Conservation (phyloP, 768 basidiomycete genomes). For the Cyclocybe aegerita region DNA sequence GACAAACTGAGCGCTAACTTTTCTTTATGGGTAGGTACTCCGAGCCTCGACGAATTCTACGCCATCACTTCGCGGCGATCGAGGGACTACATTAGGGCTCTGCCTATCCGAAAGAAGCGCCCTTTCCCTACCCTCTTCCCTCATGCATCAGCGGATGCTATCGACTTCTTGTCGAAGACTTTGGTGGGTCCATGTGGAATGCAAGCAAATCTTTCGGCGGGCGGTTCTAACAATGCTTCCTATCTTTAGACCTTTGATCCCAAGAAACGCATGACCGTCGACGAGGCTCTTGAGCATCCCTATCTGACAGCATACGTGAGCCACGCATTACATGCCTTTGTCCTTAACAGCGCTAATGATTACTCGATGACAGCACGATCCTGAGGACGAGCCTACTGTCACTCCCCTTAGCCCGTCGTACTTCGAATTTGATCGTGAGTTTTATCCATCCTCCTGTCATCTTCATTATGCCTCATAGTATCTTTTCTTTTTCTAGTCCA, state of each 20-base stretch:
- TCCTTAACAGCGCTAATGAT: slow-evolving; percentile 2
- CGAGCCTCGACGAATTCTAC: slow-evolving; percentile 88
- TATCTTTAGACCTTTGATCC: slow-evolving; percentile 75
- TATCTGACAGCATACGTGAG: slow-evolving; percentile 76
- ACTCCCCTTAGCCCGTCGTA: slow-evolving; percentile 79
- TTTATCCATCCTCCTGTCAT: not conserved
- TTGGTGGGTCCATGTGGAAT: slow-evolving; percentile 36
- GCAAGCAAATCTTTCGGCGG: slow-evolving; percentile 11
- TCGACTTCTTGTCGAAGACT: slow-evolving; percentile 73
- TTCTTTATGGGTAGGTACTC: slow-evolving; percentile 52
- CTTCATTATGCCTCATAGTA: slow-evolving; percentile 5
- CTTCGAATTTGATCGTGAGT: slow-evolving; percentile 87
- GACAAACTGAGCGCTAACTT: slow-evolving; percentile 8
- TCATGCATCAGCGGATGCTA: slow-evolving; percentile 67
- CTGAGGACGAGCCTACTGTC: slow-evolving; percentile 87
- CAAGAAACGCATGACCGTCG: slow-evolving; percentile 80
- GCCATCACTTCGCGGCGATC: slow-evolving; percentile 84
- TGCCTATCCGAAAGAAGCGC: slow-evolving; percentile 78
- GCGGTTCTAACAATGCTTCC: not conserved
- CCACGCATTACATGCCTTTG: slow-evolving; percentile 6
- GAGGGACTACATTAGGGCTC: slow-evolving; percentile 82
- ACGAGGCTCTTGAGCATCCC: slow-evolving; percentile 80
- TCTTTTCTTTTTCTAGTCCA: slow-evolving; percentile 38
- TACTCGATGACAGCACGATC: slow-evolving; percentile 59
- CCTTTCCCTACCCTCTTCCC: slow-evolving; percentile 77